These are phyloP conservation scores for Colletotrichum somersetense DNA, from an alignment of 2,329 filamentous ascomycete genomes.

Conservation along the genomic window DNA sequence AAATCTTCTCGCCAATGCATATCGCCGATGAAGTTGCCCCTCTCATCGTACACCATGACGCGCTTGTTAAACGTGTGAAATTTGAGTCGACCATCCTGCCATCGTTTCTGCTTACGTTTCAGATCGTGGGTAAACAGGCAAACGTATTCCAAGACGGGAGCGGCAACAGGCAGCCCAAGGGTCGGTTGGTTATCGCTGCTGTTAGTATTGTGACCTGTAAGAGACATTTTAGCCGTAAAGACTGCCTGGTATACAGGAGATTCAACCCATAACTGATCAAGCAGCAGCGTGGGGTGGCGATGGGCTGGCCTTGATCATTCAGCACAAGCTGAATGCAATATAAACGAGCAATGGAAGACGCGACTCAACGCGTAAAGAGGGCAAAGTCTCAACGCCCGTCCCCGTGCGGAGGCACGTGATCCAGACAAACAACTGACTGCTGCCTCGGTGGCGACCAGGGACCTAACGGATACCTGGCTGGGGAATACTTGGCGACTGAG, in stretches of 20 bases:
- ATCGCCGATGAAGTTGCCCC: slow-evolving; percentile 85
- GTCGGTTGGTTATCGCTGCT: background rate
- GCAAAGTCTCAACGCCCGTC: slow-evolving; percentile 1
- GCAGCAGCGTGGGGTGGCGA: background rate
- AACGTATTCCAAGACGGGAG: slow-evolving; percentile 82
- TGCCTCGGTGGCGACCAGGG: background rate
- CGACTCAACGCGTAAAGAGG: slow-evolving; percentile 2
- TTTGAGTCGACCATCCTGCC: slow-evolving; percentile 91
- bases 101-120: slow-evolving; percentile 87
- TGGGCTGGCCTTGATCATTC: background rate
- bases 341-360: background rate
- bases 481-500: background rate
- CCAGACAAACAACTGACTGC: accelerated
- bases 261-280: slow-evolving; percentile 4
- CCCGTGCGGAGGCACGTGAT: slow-evolving; percentile 6
- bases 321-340: background rate
- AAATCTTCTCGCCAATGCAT: slow-evolving; percentile 80
- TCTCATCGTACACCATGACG: slow-evolving; percentile 89
- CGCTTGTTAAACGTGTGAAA: slow-evolving; percentile 93
- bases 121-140: slow-evolving; percentile 92
- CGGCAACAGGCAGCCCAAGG: slow-evolving; percentile 67
- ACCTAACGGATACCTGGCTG: background rate
- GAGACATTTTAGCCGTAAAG: slow-evolving; percentile 14
- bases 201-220: background rate
- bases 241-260: background rate